Percentiles rank a stretch among this genome's conserved stretches.
These are phyloP conservation scores for Pittosporum tobira DNA, from an alignment of 129 eudicot genomes.

Conservation along the genomic window DNA sequence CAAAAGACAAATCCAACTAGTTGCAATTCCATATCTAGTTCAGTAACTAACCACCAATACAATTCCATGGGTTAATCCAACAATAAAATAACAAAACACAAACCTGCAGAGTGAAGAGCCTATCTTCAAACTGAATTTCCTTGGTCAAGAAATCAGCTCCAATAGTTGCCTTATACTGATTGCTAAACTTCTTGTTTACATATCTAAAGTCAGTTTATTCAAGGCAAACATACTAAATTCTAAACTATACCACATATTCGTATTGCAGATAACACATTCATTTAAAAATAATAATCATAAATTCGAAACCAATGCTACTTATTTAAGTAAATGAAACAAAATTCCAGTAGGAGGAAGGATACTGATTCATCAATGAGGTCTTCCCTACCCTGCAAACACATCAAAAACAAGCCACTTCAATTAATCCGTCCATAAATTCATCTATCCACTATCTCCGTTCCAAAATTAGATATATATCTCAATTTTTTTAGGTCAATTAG, in stretches of 20 bases:
- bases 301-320: neutral
- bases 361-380: conserved; percentile 97
- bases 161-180: conserved; percentile 87
- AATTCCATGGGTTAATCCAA: neutral
- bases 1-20: too few species aligned
- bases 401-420: conserved; percentile 6
- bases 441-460: too few species aligned
- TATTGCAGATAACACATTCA: neutral
- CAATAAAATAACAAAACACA: conserved; percentile 1
- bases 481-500: too few species aligned
- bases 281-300: too few species aligned
- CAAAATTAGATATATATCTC: too few species aligned
- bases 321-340: neutral
- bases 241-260: conserved; percentile 1
- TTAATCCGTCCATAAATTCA: neutral
- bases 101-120: conserved; percentile 98
- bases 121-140: conserved; percentile 93
- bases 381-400: conserved; percentile 74
- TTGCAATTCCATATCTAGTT: too few species aligned
- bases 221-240: conserved; percentile 34
- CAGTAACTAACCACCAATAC: too few species aligned
- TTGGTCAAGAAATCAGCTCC: conserved; percentile 99
- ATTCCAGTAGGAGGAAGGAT: conserved; percentile 27
- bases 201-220: conserved; percentile 39
- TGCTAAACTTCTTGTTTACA: conserved; percentile 86